phyloP scores from a whole-genome alignment of 2,329 filamentous ascomycete species.

The Sporothrix dimorphospora region DNA sequence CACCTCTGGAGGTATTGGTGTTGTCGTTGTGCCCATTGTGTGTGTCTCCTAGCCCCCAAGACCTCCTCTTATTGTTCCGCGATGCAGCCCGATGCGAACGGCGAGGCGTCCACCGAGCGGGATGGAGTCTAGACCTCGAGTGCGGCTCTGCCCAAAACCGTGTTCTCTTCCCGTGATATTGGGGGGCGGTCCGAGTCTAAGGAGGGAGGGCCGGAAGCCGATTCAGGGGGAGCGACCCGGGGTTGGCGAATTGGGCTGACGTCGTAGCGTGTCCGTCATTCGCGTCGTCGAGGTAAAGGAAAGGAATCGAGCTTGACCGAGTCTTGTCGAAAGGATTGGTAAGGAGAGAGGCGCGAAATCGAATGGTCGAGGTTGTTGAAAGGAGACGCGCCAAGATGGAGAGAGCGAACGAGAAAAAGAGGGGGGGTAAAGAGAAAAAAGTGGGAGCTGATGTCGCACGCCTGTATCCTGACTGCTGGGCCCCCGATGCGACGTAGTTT shows the following conservation, averaged over 20 bases:
- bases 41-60: background rate
- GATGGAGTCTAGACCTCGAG: background rate
- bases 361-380: background rate
- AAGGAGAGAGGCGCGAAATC: background rate
- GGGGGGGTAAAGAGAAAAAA: background rate
- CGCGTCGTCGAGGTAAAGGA: background rate
- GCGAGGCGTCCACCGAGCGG: background rate
- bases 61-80: background rate
- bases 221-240: background rate
- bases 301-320: background rate
- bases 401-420: background rate
- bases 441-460: conserved; percentile 15
- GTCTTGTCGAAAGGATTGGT: background rate
- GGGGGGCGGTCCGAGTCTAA: conserved; percentile 1
- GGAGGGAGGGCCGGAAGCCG: background rate
- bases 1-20: conserved; percentile 16
- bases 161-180: background rate
- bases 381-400: background rate
- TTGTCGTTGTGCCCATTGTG: conserved; percentile 23
- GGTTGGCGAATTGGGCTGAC: background rate
- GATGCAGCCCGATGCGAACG: no score
- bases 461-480: background rate
- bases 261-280: background rate
- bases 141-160: background rate
- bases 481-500: conserved; percentile 19